Percentiles rank a stretch among this genome's conserved stretches.
Conservation (phyloP, 305 asterid species). For the Andrographis paniculata region DNA sequence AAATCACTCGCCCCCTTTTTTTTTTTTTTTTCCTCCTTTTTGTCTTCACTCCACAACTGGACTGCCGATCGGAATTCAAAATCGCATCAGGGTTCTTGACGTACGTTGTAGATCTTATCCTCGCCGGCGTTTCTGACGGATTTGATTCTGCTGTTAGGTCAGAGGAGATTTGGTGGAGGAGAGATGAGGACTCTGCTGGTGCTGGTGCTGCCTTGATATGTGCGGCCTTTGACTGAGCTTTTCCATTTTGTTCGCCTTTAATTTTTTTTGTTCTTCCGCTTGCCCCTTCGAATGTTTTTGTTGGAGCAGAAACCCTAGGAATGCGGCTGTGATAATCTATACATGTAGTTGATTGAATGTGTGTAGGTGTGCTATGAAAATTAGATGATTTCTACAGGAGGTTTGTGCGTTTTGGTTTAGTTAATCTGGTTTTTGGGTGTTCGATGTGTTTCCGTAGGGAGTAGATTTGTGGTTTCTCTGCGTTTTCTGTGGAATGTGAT, state of each 20-base stretch:
- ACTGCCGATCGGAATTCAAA: conserved; percentile 38
- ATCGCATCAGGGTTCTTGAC: conserved; percentile 17
- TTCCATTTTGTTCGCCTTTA: conserved; percentile 25
- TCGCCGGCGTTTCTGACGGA: conserved; percentile 2
- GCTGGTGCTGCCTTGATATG: conserved; percentile 13
- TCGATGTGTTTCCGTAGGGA: conserved; percentile 10
- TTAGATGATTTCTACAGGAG: background rate
- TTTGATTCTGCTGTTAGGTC: conserved; percentile 10
- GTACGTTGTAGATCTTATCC: conserved; percentile 30
- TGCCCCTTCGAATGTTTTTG: background rate
- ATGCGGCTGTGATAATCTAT: too few relatives aligned
- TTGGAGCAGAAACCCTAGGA: too few relatives aligned
- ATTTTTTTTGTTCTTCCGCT: conserved; percentile 17
- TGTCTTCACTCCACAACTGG: conserved; percentile 23
- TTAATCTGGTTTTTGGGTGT: conserved; percentile 14
- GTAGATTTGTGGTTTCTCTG: conserved; percentile 22
- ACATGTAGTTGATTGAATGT: too few relatives aligned
- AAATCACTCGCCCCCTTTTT: conserved; percentile 21
- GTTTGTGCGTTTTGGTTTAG: too few relatives aligned
- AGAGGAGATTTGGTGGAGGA: conserved; percentile 4
- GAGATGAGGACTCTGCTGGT: background rate
- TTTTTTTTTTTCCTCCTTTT: conserved; percentile 12
- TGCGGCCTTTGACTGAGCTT: conserved; percentile 25
- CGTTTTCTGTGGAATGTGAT: conserved; percentile 16
- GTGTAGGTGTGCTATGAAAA: too few relatives aligned